Conservation (phyloP, 2,329 filamentous ascomycete species). For the Hymenoscyphus fraxineus region DNA sequence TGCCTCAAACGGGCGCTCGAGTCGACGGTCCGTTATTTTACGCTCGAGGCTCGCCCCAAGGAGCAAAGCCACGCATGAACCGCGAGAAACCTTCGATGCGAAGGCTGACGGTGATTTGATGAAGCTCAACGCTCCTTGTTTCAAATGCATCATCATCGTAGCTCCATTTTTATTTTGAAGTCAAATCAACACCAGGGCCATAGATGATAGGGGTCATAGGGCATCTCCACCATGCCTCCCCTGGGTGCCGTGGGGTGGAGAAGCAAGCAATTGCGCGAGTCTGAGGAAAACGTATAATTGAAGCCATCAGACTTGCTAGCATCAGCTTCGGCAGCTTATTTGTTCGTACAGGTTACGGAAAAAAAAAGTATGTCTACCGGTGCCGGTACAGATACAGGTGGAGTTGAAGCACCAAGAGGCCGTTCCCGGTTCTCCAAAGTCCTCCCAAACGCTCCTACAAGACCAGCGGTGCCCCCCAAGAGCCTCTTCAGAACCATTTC, state of each 20-base stretch:
- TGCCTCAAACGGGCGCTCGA: not conserved
- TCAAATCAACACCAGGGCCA: constrained; percentile 8
- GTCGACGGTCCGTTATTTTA: not conserved
- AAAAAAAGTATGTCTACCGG: constrained; percentile 12
- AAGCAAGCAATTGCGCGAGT: not conserved
- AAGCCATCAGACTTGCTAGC: not conserved
- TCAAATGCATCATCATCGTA: constrained; percentile 1
- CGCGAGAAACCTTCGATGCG: constrained; percentile 9
- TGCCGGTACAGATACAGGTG: not conserved
- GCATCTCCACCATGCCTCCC: constrained; percentile 1
- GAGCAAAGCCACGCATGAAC: constrained; percentile 9
- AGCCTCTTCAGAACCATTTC: constrained; percentile 12
- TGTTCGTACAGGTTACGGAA: no score
- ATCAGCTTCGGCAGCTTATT: not conserved
- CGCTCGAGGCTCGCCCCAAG: not conserved
- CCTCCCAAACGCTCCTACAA: constrained; percentile 22
- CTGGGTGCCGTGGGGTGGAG: not conserved
- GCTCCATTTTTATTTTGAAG: constrained; percentile 7
- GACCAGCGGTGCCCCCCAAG: constrained; percentile 11
- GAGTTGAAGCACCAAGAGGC: constrained; percentile 22
- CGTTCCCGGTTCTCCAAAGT: constrained; percentile 30
- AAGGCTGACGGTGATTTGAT: constrained; percentile 14
- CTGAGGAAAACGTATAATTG: not conserved
- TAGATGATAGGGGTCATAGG: constrained; percentile 4
- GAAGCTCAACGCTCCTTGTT: constrained; percentile 10